phyloP scores from a whole-genome alignment of 2,329 filamentous ascomycete genomes.

The Ophiostoma sp. region DNA sequence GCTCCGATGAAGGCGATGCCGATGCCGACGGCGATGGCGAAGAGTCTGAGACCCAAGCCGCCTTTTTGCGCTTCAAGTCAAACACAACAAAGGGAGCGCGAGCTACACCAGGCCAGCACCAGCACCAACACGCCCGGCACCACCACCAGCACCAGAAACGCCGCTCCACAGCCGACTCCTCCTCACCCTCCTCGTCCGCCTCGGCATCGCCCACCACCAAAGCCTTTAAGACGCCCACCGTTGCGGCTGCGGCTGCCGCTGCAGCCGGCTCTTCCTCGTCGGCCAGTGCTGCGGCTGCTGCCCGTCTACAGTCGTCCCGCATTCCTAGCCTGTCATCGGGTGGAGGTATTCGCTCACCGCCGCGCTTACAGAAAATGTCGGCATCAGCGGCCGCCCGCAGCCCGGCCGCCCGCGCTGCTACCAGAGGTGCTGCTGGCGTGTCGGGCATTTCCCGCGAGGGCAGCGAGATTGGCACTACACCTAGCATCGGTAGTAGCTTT shows the following conservation, averaged over 20 bases:
- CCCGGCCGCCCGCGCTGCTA: slow-evolving; percentile 53
- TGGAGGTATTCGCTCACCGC: slow-evolving; percentile 43
- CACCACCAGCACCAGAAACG: neutral
- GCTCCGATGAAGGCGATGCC: slow-evolving; percentile 34
- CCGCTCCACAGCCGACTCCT: neutral
- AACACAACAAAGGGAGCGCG: slow-evolving; percentile 24
- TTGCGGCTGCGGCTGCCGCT: neutral
- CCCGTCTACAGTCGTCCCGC: slow-evolving; percentile 23
- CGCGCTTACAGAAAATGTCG: slow-evolving; percentile 58
- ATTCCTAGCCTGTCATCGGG: slow-evolving; percentile 33
- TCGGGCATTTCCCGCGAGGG: slow-evolving; percentile 58
- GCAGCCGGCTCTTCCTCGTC: slow-evolving; percentile 32
- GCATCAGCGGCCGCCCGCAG: slow-evolving; percentile 44
- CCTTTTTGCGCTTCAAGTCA: slow-evolving; percentile 52
- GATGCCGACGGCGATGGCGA: slow-evolving; percentile 41
- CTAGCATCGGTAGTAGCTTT: slow-evolving; percentile 82
- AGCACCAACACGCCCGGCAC: slow-evolving; percentile 24
- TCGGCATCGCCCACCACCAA: slow-evolving; percentile 26
- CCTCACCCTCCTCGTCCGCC: slow-evolving; percentile 23
- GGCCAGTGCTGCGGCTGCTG: slow-evolving; percentile 32
- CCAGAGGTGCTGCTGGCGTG: slow-evolving; percentile 46
- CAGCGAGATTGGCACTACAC: slow-evolving; percentile 64
- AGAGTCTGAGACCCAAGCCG: slow-evolving; percentile 57
- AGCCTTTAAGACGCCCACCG: slow-evolving; percentile 13
- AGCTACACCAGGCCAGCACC: slow-evolving; percentile 13